phyloP scores from a whole-genome alignment of 257 asterid species.

The Primulina eburnea region DNA sequence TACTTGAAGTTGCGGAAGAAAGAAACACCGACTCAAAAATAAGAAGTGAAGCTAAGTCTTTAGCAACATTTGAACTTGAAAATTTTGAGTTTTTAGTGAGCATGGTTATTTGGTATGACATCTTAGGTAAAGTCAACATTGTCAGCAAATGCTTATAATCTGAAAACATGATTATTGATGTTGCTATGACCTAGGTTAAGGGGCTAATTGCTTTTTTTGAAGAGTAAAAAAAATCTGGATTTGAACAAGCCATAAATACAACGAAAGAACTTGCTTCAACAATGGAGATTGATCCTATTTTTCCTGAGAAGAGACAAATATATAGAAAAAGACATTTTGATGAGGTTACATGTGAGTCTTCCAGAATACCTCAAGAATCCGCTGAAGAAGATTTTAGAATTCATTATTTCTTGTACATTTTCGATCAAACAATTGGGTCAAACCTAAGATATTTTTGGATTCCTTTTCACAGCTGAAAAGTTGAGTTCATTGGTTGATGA shows the following conservation, averaged over 20 bases:
- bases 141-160: not conserved
- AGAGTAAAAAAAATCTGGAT: conserved; percentile 1
- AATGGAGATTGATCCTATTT: conserved; percentile 5
- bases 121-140: not conserved
- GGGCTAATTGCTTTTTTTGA: conserved; percentile 8
- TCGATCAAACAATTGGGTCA: not conserved
- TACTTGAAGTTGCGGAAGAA: not conserved
- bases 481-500: conserved; percentile 9
- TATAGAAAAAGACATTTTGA: conserved; percentile 5
- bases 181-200: not conserved
- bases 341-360: not conserved
- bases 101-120: conserved; percentile 13
- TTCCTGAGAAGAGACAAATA: not conserved
- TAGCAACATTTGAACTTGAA: conserved; percentile 2
- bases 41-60: conserved; percentile 14
- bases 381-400: not conserved
- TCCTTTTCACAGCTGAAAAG: conserved; percentile 1
- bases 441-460: no score
- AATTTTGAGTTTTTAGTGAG: not conserved
- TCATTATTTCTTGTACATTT: not conserved
- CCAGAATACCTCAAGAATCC: no score
- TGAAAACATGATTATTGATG: not conserved
- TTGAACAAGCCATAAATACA: not conserved
- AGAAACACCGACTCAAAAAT: conserved; percentile 7
- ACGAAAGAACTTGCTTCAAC: not conserved